Percentiles rank a stretch among this genome's conserved stretches.
These are phyloP conservation scores for Neurospora discreta DNA, from an alignment of 495 filamentous ascomycete species.

Conservation along the genomic window DNA sequence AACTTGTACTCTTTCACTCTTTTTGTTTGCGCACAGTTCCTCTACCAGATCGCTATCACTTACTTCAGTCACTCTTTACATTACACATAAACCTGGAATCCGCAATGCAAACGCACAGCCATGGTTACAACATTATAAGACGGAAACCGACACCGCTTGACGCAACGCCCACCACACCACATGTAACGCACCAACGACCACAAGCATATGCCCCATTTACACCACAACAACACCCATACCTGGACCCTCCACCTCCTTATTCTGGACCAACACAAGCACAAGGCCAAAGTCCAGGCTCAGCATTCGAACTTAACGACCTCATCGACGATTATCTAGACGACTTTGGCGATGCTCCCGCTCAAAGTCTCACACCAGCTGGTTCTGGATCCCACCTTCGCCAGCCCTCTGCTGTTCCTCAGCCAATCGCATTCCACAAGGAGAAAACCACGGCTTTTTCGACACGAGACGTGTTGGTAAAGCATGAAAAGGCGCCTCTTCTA, in stretches of 20 bases:
- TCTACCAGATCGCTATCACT: neutral
- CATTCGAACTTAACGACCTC: neutral
- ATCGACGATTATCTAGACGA: neutral
- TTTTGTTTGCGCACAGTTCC: neutral
- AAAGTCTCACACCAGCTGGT: neutral
- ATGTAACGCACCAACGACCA: neutral
- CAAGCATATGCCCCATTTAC: neutral
- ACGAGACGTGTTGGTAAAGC: neutral
- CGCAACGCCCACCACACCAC: neutral
- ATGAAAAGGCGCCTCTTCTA: neutral
- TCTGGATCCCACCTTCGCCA: neutral
- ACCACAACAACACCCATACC: neutral
- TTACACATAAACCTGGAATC: neutral
- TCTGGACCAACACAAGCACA: neutral
- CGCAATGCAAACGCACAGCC: neutral
- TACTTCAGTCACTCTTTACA: neutral
- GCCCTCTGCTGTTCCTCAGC: neutral
- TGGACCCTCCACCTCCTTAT: neutral
- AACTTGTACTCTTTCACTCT: too few species aligned
- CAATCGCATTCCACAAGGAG: neutral
- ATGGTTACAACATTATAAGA: neutral
- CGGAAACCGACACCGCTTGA: neutral
- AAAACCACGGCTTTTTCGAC: neutral
- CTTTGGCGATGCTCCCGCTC: neutral
- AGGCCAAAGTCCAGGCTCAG: neutral